Base-by-base conservation (phyloP, 257 asterid genomes). In the Mitragyna speciosa region DNA sequence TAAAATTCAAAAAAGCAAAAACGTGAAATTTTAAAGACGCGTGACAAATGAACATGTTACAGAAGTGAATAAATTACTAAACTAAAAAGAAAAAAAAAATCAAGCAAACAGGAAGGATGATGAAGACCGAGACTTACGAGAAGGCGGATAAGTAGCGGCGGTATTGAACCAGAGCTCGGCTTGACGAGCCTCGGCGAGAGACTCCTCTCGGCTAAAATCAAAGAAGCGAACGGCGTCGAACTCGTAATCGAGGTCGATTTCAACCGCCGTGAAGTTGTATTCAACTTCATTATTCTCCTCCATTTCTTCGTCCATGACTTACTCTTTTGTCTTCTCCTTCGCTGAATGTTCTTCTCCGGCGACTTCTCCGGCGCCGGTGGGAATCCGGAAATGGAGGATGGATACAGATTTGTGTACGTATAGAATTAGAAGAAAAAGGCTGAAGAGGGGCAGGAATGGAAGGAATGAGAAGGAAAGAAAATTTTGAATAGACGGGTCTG, bases 161-260 rank as follows among this genome's bases (percentile, higher is more conserved):
- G 93, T 87, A 47, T 86, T 86, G 85, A 96, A 96, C 99, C 99
- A 96, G 83, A 75, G 78, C 79, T 96, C 96, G 36, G 97, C 97
- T 51, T 28, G 82, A 78, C 80, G 87, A 70, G 90, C 89, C 84
- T 90, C 93, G 12, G 82, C 78, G 7, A 85, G 76, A 54, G 97
- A 82, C 91, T 94, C 97, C 17, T 82, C 86, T 67, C 83, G 86
- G 74, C 82, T 73, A 80, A 96, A 96, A 78, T 94, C 95, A 77
- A 92, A 96, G 87, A 83, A 94, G 41, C 93, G 89, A 52, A 87
- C 91, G 3, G 99, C 98, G 81, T 96, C 98, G 78, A 88, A 96
- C 88, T 96, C 99, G 78, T 96, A 96, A 80, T 96, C 97, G 28
- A 94, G 87, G 81, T 96, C 99, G 88, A 96, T 85, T 84, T 96